Conservation (phyloP, 2,329 filamentous ascomycete genomes). For the Cadophora luteo-olivacea region DNA sequence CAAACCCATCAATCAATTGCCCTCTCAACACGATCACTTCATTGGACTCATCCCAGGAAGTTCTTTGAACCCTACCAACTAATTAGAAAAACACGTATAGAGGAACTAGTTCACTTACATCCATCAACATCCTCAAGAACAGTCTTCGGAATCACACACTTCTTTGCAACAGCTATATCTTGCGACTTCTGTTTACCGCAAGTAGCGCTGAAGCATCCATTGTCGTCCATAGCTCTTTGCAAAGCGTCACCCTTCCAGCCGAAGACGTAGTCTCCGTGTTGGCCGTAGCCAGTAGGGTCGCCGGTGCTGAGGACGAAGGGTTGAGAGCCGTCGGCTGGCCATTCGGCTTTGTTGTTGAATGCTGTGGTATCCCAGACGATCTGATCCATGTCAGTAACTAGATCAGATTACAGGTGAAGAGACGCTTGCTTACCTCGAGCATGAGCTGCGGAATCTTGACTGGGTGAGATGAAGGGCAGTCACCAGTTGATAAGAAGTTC, state of each 20-base stretch:
- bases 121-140: conserved; percentile 10
- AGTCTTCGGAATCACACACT: conserved; percentile 1
- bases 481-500: background rate
- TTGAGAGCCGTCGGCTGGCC: conserved; percentile 52
- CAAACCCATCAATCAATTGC: no score
- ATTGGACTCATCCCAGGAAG: background rate
- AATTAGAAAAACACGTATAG: background rate
- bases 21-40: background rate
- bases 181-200: conserved; percentile 3
- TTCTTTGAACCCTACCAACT: background rate
- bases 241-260: conserved; percentile 51
- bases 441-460: conserved; percentile 22
- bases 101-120: background rate
- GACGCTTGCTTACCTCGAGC: background rate
- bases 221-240: conserved; percentile 49
- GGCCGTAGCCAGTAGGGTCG: conserved; percentile 52
- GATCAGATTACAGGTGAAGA: no score
- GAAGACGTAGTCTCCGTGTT: conserved; percentile 59
- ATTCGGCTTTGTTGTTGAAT: conserved; percentile 51
- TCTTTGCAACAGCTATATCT: background rate
- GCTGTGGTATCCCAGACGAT: conserved; percentile 35
- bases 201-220: conserved; percentile 3
- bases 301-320: conserved; percentile 51
- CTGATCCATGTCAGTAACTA: background rate
- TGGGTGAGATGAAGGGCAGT: conserved; percentile 21